Conservation (phyloP, 2,329 filamentous ascomycete genomes). For the Cytospora mali region DNA sequence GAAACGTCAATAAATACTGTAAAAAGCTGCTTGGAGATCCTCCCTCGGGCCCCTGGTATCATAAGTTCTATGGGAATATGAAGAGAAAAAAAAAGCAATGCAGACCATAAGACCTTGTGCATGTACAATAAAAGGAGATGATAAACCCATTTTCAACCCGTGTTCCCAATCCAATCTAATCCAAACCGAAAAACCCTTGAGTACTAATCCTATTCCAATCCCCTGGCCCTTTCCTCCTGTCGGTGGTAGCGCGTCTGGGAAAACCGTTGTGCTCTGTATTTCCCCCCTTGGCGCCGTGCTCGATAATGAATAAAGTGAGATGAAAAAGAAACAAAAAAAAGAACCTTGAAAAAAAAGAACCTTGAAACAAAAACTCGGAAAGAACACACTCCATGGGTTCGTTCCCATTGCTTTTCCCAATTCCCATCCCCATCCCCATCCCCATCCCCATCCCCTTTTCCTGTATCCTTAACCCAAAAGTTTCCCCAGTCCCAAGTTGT, state of each 20-base stretch:
- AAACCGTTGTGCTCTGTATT: constrained; percentile 9
- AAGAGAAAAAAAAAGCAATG: constrained; percentile 19
- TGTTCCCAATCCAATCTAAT: constrained; percentile 7
- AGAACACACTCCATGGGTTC: constrained; percentile 6
- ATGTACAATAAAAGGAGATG: constrained; percentile 9
- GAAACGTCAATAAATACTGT: background rate
- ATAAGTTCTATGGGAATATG: constrained; percentile 27
- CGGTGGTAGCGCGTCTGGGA: constrained; percentile 4
- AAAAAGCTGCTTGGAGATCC: constrained; percentile 23
- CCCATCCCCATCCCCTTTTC: background rate
- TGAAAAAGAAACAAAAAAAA: constrained; percentile 15
- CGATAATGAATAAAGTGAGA: constrained; percentile 12
- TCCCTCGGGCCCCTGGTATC: constrained; percentile 26
- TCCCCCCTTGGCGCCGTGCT: constrained; percentile 19
- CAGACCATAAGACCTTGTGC: constrained; percentile 24
- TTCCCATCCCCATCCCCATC: too few relatives aligned
- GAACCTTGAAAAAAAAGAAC: too few relatives aligned
- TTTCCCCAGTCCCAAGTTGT: background rate
- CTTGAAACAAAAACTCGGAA: background rate
- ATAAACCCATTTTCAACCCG: constrained; percentile 1
- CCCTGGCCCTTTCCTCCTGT: constrained; percentile 17
- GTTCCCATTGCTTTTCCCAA: constrained; percentile 13
- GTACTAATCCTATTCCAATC: background rate
- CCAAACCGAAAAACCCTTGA: background rate
- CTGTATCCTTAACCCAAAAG: constrained; percentile 7